Conservation (phyloP, 805 yeast species). For the Cephaloascus fragrans region DNA sequence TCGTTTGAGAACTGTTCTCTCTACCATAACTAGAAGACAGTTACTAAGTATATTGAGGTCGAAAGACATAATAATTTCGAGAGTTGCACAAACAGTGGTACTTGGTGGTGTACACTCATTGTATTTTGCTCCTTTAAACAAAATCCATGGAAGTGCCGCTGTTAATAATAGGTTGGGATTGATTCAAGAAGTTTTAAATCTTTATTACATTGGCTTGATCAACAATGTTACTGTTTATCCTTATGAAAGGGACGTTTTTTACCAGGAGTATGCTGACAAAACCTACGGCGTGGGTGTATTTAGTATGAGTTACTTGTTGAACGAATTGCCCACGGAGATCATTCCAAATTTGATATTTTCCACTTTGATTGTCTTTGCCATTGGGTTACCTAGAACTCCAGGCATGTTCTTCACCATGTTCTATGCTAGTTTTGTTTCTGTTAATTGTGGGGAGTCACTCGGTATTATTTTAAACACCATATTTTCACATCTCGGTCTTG, state of each 20-base stretch:
- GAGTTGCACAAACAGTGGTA: conserved; percentile 21
- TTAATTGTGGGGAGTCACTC: conserved; percentile 31
- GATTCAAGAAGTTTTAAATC: conserved; percentile 28
- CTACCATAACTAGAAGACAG: conserved; percentile 22
- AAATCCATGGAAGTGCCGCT: conserved; percentile 16
- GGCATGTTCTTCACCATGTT: conserved; percentile 31
- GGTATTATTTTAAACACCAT: conserved; percentile 29
- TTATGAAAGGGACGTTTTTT: conserved; percentile 26
- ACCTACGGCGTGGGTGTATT: conserved; percentile 26
- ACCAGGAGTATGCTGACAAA: conserved; percentile 30
- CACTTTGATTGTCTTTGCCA: conserved; percentile 25
- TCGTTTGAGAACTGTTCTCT: neutral
- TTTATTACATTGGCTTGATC: conserved; percentile 29
- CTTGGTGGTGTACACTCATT: conserved; percentile 24
- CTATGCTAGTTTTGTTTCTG: conserved; percentile 16
- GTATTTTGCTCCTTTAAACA: conserved; percentile 13
- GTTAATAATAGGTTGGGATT: conserved; percentile 30
- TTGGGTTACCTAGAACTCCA: conserved; percentile 28
- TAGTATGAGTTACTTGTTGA: conserved; percentile 22
- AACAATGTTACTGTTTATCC: conserved; percentile 30
- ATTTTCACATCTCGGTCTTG: conserved; percentile 29
- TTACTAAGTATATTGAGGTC: conserved; percentile 22
- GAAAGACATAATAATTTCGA: conserved; percentile 23
- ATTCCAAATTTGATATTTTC: conserved; percentile 24
- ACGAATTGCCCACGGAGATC: conserved; percentile 29